These are phyloP conservation scores for Spongispora temasekensis DNA, from an alignment of 1,284 basidiomycete genomes.

Conservation along the genomic window DNA sequence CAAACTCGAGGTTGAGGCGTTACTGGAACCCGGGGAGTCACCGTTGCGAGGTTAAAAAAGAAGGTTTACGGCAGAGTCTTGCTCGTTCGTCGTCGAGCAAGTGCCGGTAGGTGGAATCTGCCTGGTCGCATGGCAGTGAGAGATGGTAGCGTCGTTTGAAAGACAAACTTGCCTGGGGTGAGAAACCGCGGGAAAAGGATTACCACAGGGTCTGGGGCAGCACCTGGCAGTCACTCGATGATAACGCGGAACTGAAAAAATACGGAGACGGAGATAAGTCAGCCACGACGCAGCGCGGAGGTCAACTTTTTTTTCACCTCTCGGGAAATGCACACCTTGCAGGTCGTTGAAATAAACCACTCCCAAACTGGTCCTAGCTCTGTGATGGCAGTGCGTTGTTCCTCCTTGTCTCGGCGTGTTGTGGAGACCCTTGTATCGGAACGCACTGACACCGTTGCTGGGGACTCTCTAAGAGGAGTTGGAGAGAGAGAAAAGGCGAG, in stretches of 20 bases:
- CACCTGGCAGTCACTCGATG: neutral
- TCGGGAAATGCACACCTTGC: slow-evolving; percentile 1
- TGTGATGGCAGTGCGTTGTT: slow-evolving; percentile 12
- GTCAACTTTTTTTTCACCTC: neutral
- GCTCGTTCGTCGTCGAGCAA: too few species aligned
- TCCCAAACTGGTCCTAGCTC: slow-evolving; percentile 12
- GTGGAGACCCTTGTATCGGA: slow-evolving; percentile 9
- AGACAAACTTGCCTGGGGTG: slow-evolving; percentile 6
- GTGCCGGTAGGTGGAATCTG: too few species aligned
- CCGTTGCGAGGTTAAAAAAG: neutral
- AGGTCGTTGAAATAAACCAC: slow-evolving; percentile 8
- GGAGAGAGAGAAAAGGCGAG: slow-evolving; percentile 1
- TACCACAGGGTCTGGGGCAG: slow-evolving; percentile 3
- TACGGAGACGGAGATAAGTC: slow-evolving; percentile 23
- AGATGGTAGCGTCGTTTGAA: neutral
- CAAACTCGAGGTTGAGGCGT: slow-evolving; percentile 6
- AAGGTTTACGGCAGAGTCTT: too few species aligned
- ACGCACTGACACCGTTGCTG: too few species aligned
- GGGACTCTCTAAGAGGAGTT: too few species aligned
- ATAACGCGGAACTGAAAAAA: slow-evolving; percentile 20
- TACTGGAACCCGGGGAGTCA: slow-evolving; percentile 1
- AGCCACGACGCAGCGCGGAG: slow-evolving; percentile 9
- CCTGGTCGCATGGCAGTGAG: slow-evolving; percentile 1
- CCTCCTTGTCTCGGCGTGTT: slow-evolving; percentile 25
- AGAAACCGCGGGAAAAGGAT: neutral